Evolutionary conservation across 2,329 filamentous ascomycete genomes (phyloP), one percentile per base, ranked within the genome.

Genomic region (Thyridium curvatum): DNA sequence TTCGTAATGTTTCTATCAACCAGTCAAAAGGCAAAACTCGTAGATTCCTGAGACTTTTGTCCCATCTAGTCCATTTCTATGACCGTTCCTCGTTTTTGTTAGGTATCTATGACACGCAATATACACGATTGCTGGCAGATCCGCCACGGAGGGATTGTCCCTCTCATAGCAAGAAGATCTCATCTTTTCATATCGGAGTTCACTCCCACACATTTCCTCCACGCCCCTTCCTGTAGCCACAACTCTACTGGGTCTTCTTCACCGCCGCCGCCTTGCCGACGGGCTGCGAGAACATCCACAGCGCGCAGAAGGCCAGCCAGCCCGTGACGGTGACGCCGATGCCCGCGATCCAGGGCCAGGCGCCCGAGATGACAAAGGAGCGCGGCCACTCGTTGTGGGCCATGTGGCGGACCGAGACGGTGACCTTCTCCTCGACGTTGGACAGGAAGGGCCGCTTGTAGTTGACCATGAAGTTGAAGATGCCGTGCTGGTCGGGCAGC

Each of bases 401-500:
- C 66, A 95, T 93, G 69, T 98, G 93, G 34, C 93, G 79, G 26
- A 98, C 88, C 1, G 90, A 94, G 38, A 97, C 90, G 16, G 91
- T 93, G 52, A 82, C 78, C 79, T 97, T 97, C 71, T 96, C 89
- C 58, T 96, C 90, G 38, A 98, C 61, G 59, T 82, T 84, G 54
- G 81, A 93, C 51, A 94, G 66, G 72, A 96, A 94, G 2, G 91
- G 89, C 7, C 93, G 82, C 72, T 94, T 94, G 75, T 97, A 96
- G 74, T 96, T 94, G 63, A 97, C 76, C 58, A 83, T 80, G 76
- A 98, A 97, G 69, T 94, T 94, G 76, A 97, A 98, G 66, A 98
- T 96, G 58, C 93, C 93, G 68, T 98, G 93, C 66, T 98, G 93
- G 61, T 98, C 93, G 4, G 93, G 93, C 4, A 91, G 76, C 47